Conservation (phyloP, 192 early-diverging fungal genomes). For the Podila epicladia region DNA sequence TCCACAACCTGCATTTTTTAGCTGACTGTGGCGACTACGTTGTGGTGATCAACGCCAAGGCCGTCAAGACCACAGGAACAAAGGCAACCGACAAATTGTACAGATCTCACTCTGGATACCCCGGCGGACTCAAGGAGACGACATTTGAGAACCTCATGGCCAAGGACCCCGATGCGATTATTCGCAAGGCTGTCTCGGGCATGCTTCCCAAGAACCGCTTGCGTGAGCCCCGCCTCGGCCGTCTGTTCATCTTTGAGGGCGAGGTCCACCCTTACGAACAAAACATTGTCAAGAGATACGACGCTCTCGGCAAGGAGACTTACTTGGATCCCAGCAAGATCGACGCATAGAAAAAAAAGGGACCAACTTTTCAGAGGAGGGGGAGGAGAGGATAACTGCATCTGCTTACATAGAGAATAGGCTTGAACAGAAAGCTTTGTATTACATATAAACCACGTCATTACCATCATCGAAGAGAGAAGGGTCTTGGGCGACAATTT, state of each 20-base stretch:
- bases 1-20: constrained; percentile 24
- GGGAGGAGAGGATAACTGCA: too few relatives aligned
- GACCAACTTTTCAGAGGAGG: too few relatives aligned
- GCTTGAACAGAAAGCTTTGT: constrained; percentile 3
- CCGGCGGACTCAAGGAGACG: constrained; percentile 86
- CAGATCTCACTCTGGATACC: constrained; percentile 86
- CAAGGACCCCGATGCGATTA: constrained; percentile 80
- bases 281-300: constrained; percentile 88
- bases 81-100: constrained; percentile 90
- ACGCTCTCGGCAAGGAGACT: constrained; percentile 54
- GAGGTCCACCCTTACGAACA: constrained; percentile 85
- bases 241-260: constrained; percentile 87
- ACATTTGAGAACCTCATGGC: constrained; percentile 77
- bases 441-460: neutral
- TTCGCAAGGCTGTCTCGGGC: constrained; percentile 92
- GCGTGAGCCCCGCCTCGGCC: constrained; percentile 76
- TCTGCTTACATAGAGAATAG: neutral
- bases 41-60: constrained; percentile 91
- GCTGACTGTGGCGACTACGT: constrained; percentile 97
- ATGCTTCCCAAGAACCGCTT: constrained; percentile 96
- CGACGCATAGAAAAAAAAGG: constrained; percentile 19
- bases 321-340: constrained; percentile 43
- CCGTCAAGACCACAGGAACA: constrained; percentile 82
- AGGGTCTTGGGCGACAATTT: neutral
- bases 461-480: neutral